Conservation (phyloP, 2,329 filamentous ascomycete species). For the Gyromitra esculenta region DNA sequence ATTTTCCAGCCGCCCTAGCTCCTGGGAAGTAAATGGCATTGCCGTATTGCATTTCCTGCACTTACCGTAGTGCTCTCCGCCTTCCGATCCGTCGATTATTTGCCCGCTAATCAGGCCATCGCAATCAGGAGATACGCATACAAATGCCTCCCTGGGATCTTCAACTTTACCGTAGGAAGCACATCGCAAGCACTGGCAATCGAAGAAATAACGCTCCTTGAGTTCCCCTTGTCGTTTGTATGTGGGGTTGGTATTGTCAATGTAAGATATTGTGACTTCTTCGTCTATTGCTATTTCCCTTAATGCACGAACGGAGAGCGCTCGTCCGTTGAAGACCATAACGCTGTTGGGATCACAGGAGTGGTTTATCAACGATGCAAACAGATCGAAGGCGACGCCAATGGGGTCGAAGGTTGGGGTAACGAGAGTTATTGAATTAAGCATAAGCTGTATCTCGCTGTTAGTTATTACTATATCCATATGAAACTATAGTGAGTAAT, state of each 20-base stretch:
- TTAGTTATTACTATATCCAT: conserved; percentile 5
- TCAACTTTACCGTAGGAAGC: background rate
- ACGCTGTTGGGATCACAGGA: conserved; percentile 70
- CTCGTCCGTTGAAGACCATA: conserved; percentile 67
- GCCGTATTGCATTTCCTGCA: conserved; percentile 24
- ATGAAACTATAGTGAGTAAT: background rate
- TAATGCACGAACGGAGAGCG: conserved; percentile 66
- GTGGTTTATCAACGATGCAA: conserved; percentile 69
- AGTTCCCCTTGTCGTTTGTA: conserved; percentile 66
- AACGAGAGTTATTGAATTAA: conserved; percentile 70
- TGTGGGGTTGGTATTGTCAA: conserved; percentile 67
- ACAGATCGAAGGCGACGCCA: conserved; percentile 69
- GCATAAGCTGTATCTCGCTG: conserved; percentile 62
- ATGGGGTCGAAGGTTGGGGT: conserved; percentile 68
- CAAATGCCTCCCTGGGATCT: conserved; percentile 26
- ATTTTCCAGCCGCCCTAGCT: conserved; percentile 22
- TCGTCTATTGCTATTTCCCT: conserved; percentile 66
- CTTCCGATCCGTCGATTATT: background rate
- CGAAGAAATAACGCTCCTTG: conserved; percentile 68
- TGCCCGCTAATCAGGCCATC: background rate
- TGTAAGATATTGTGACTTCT: conserved; percentile 71
- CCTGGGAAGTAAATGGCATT: background rate
- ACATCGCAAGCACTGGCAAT: conserved; percentile 64
- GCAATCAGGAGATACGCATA: conserved; percentile 18
- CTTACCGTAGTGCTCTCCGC: background rate